Conservation (phyloP, 2,329 filamentous ascomycete genomes). For the Penicillium hesseltinei region DNA sequence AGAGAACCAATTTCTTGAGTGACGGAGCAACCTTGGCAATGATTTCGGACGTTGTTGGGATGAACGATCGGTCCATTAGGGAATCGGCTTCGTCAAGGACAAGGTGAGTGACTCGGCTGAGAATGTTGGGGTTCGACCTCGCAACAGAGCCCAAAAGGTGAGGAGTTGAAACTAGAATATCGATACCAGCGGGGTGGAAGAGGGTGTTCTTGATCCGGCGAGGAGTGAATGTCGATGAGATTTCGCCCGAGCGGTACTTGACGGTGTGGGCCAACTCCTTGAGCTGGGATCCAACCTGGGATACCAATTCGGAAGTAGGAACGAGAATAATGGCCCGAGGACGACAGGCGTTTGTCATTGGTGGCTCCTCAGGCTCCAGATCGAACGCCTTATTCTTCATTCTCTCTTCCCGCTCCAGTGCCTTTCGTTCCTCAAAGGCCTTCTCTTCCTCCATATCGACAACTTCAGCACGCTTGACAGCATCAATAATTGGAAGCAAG, state of each 20-base stretch:
- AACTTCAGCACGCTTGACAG: constrained; percentile 73
- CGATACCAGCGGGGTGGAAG: constrained; percentile 77
- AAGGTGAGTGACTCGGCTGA: constrained; percentile 85
- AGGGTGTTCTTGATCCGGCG: constrained; percentile 80
- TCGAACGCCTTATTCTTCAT: constrained; percentile 59
- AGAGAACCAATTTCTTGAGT: constrained; percentile 81
- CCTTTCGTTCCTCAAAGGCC: constrained; percentile 53
- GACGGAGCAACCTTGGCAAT: constrained; percentile 79
- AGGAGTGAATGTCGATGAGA: constrained; percentile 74
- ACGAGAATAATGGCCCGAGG: constrained; percentile 84
- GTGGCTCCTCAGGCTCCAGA: constrained; percentile 58
- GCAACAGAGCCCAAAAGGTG: constrained; percentile 86
- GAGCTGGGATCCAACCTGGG: constrained; percentile 76
- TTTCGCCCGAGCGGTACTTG: constrained; percentile 81
- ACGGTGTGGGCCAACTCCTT: constrained; percentile 79
- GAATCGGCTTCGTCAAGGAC: constrained; percentile 96
- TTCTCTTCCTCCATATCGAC: constrained; percentile 62
- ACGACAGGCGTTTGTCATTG: constrained; percentile 69
- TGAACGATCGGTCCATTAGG: constrained; percentile 88
- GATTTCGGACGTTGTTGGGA: constrained; percentile 75
- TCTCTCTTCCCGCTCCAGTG: constrained; percentile 53
- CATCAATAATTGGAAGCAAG: constrained; percentile 77
- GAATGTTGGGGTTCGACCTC: constrained; percentile 83
- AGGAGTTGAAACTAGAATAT: constrained; percentile 83
- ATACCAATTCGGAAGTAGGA: constrained; percentile 86